phyloP scores from a whole-genome alignment of 352 stramenopile genomes.

The Globisporangium lucens region DNA sequence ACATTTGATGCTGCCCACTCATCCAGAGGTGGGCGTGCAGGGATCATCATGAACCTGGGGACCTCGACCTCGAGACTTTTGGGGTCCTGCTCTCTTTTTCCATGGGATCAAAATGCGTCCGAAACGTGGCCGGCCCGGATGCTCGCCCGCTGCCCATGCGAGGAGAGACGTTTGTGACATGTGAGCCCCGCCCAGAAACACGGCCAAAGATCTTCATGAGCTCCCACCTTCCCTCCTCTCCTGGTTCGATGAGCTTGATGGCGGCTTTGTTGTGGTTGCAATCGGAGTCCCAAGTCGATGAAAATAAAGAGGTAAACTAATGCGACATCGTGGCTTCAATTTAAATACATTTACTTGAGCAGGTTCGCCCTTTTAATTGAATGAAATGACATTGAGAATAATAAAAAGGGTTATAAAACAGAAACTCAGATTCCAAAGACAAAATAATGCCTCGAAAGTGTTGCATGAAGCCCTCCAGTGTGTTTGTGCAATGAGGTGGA shows the following conservation, averaged over 20 bases:
- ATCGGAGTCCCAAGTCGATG: no score
- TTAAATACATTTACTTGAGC: not conserved
- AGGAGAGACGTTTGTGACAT: not conserved
- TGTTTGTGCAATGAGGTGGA: conserved; percentile 12
- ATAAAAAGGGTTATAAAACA: not conserved
- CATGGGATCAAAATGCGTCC: not conserved
- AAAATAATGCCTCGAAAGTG: not conserved
- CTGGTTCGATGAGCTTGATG: not conserved
- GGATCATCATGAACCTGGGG: not conserved
- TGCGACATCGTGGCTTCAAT: not conserved
- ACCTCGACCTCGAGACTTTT: not conserved
- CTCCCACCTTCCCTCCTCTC: not conserved
- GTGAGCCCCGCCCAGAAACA: not conserved
- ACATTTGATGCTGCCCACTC: not conserved
- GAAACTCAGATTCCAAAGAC: not conserved
- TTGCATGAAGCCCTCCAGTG: not conserved
- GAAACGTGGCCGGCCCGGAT: not conserved
- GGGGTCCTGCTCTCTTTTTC: not conserved
- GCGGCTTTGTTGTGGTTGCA: not conserved
- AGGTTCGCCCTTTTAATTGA: not conserved
- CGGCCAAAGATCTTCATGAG: not conserved
- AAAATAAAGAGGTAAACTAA: not conserved
- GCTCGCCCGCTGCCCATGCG: no score
- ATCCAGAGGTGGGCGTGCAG: not conserved
- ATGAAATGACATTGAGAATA: not conserved